Percentiles rank a stretch among this genome's conserved stretches.
Conservation (phyloP, 768 basidiomycete genomes). For the Suillus fuscotomentosus region DNA sequence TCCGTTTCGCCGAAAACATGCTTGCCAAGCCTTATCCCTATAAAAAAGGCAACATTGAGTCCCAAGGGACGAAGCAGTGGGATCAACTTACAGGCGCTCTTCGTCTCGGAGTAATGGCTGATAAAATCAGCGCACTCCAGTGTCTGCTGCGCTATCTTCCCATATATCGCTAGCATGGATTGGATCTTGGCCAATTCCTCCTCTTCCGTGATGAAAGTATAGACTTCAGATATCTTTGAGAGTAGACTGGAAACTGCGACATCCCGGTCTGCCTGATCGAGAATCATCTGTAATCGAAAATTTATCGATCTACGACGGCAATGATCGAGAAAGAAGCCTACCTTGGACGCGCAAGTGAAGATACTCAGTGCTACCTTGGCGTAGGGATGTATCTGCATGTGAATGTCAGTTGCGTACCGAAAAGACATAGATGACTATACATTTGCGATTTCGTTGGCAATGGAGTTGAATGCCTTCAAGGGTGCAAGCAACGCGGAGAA, state of each 20-base stretch:
- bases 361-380: not conserved
- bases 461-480: not conserved
- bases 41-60: not conserved
- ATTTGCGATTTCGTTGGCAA: not conserved
- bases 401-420: not conserved
- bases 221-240: not conserved
- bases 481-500: not conserved
- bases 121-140: conserved; percentile 29
- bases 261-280: not conserved
- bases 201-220: conserved; percentile 1
- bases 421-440: not conserved
- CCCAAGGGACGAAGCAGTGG: rapidly evolving
- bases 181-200: not conserved
- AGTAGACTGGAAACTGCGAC: not conserved
- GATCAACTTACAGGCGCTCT: conserved; percentile 17
- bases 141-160: conserved; percentile 12
- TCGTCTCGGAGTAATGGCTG: conserved; percentile 23
- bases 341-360: not conserved
- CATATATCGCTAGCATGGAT: not conserved
- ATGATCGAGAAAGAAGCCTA: not conserved
- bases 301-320: rapidly evolving
- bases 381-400: not conserved
- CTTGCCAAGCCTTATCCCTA: conserved; percentile 2
- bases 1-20: not conserved
- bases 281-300: not conserved